Conservation (phyloP, 2,329 filamentous ascomycete species). For the Penicillium sp. region DNA sequence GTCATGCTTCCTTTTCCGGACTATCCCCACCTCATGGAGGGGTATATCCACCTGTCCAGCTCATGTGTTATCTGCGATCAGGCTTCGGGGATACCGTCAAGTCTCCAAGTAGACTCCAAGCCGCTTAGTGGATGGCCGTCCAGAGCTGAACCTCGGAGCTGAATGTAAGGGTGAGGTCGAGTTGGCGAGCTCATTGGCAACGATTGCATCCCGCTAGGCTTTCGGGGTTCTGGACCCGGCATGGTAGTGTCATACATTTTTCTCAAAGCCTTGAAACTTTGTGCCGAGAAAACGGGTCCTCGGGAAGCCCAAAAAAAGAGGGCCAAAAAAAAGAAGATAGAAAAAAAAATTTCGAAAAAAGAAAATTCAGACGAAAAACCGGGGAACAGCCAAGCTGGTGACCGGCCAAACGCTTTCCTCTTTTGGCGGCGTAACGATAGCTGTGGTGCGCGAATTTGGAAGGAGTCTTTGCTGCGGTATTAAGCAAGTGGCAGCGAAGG, state of each 20-base stretch:
- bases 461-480: background rate
- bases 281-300: background rate
- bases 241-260: conserved; percentile 16
- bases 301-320: background rate
- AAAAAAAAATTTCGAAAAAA: no score
- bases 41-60: background rate
- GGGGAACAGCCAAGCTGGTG: background rate
- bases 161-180: conserved; percentile 2
- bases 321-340: no score
- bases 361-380: no score
- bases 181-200: conserved; percentile 15
- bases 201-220: conserved; percentile 4
- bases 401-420: background rate
- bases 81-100: background rate
- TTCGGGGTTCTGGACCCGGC: conserved; percentile 1
- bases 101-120: conserved; percentile 5
- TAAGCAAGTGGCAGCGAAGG: background rate
- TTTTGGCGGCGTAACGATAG: background rate
- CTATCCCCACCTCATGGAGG: conserved; percentile 2
- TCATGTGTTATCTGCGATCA: conserved; percentile 4
- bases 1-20: conserved; percentile 8
- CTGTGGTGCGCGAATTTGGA: background rate
- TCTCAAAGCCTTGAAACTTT: background rate
- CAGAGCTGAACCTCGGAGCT: conserved; percentile 9
- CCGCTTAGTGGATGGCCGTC: background rate